phyloP scores from a whole-genome alignment of 129 eudicot genomes.

The Flaveria sonorensis region DNA sequence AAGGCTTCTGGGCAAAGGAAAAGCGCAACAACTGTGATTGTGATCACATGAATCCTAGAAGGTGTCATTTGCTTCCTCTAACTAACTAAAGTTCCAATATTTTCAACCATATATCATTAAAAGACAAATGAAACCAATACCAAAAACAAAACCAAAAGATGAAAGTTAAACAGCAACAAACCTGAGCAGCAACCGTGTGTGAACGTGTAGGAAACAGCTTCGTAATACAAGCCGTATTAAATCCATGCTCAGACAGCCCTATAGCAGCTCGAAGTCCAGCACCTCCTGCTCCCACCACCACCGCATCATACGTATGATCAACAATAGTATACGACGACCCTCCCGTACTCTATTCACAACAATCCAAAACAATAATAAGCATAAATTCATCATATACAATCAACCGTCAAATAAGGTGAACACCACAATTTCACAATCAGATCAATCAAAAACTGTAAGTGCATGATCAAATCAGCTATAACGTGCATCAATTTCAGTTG shows the following conservation, averaged over 20 bases:
- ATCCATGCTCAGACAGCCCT: slow-evolving; percentile 94
- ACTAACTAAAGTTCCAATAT: slow-evolving; percentile 4
- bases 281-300: slow-evolving; percentile 99
- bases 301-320: slow-evolving; percentile 95
- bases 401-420: not conserved
- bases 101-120: not conserved
- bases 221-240: slow-evolving; percentile 95
- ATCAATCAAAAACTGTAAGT: not conserved
- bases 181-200: slow-evolving; percentile 99
- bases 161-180: slow-evolving; percentile 22
- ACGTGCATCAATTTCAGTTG: slow-evolving; percentile 19
- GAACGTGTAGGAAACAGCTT: slow-evolving; percentile 96
- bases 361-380: not conserved
- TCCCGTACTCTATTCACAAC: slow-evolving; percentile 37
- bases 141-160: slow-evolving; percentile 5
- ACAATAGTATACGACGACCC: slow-evolving; percentile 68
- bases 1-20: not conserved
- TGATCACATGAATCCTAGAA: slow-evolving; percentile 13
- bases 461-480: slow-evolving; percentile 7
- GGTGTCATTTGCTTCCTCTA: not conserved
- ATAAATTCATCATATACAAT: not conserved
- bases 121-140: not conserved
- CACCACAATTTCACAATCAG: not conserved
- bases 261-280: slow-evolving; percentile 98
- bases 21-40: not conserved